These are phyloP conservation scores for Apiotrichum gracile DNA, from an alignment of 1,284 basidiomycete species.

Conservation along the genomic window DNA sequence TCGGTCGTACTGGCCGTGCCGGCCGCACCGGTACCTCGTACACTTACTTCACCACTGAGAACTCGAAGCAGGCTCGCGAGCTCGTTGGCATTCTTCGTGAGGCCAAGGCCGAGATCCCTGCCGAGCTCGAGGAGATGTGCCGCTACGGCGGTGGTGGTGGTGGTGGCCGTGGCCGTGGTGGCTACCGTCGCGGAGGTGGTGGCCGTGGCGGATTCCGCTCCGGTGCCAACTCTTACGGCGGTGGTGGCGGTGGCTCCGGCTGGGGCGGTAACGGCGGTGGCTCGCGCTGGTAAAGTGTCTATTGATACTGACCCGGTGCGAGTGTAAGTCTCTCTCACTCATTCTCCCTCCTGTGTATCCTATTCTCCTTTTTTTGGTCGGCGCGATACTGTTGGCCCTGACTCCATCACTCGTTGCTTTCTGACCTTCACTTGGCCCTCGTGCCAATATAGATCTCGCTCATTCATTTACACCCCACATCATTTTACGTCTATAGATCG, in stretches of 20 bases:
- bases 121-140: conserved; percentile 89
- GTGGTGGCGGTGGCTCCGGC: conserved; percentile 31
- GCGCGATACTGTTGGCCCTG: conserved; percentile 2
- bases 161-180: conserved; percentile 43
- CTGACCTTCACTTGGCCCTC: conserved; percentile 1
- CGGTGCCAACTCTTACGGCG: conserved; percentile 19
- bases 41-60: conserved; percentile 94
- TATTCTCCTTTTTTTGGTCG: no score
- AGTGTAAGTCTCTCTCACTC: neutral
- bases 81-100: conserved; percentile 82
- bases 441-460: conserved; percentile 7
- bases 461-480: conserved; percentile 8
- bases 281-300: conserved; percentile 6
- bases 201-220: conserved; percentile 49
- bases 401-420: conserved; percentile 7
- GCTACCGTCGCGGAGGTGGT: conserved; percentile 49
- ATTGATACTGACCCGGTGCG: conserved; percentile 5
- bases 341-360: conserved; percentile 1
- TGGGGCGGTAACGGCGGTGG: conserved; percentile 32
- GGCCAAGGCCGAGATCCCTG: conserved; percentile 80
- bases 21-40: conserved; percentile 64
- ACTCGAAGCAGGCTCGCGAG: conserved; percentile 89
- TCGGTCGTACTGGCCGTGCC: conserved; percentile 56
- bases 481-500: conserved; percentile 12
- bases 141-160: conserved; percentile 66